Evolutionary conservation across 768 basidiomycete species (phyloP).

Genomic region (Lactarius sanguifluus): DNA sequence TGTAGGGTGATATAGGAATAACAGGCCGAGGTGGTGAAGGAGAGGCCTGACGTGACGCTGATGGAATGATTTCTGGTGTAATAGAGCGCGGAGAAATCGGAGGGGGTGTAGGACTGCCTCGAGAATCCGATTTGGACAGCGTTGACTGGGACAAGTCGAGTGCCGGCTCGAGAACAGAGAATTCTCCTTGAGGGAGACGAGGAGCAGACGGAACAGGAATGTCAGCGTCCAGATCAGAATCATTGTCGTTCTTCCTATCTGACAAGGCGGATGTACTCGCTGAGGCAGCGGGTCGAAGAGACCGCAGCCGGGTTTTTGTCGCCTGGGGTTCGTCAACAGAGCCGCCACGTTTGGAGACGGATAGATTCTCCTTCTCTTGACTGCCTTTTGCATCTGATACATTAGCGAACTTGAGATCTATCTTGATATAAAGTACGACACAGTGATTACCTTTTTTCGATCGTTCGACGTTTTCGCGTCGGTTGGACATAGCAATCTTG

Average conservation of each 20-base stretch:
- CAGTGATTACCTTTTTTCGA: conserved; percentile 61
- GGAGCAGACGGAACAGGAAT: conserved; percentile 24
- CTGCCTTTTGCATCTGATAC: conserved; percentile 59
- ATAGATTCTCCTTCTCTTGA: conserved; percentile 45
- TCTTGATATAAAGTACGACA: conserved; percentile 23
- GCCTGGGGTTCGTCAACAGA: conserved; percentile 3
- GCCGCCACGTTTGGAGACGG: conserved; percentile 32
- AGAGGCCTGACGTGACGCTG: conserved; percentile 25
- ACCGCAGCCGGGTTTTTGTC: conserved; percentile 28
- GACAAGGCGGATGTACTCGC: conserved; percentile 19
- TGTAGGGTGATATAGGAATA: conserved; percentile 70
- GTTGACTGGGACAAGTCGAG: conserved; percentile 23
- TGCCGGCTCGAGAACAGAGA: conserved; percentile 24
- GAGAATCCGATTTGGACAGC: conserved; percentile 20
- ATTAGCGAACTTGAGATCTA: conserved; percentile 13
- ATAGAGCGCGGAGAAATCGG: conserved; percentile 28
- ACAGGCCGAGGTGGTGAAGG: conserved; percentile 33
- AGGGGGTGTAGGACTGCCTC: conserved; percentile 28
- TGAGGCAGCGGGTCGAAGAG: conserved; percentile 29
- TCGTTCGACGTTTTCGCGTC: conserved; percentile 67
- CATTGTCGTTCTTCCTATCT: conserved; percentile 27
- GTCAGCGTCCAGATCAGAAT: conserved; percentile 27
- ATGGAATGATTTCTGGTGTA: conserved; percentile 16
- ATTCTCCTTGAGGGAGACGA: conserved; percentile 27
- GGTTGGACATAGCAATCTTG: conserved; percentile 86